phyloP scores from a whole-genome alignment of 2,329 filamentous ascomycete species.

The Hypoxylon sp. region DNA sequence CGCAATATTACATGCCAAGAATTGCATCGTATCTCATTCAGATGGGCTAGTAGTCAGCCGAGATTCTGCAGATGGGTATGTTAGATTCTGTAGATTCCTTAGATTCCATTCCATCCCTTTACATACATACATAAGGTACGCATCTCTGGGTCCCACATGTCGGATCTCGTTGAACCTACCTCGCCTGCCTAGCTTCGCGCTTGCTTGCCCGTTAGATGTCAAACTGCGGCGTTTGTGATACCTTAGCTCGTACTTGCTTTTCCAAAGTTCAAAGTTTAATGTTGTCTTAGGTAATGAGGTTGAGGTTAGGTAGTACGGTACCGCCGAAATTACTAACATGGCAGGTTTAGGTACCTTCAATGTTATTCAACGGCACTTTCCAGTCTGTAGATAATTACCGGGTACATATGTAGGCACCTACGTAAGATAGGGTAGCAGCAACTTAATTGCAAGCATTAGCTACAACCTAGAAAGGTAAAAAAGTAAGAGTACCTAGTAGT shows the following conservation, averaged over 20 bases:
- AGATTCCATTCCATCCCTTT: neutral
- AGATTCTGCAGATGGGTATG: slow-evolving; percentile 11
- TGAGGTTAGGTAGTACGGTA: neutral
- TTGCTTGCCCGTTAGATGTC: slow-evolving; percentile 22
- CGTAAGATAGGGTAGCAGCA: neutral
- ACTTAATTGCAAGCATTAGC: neutral
- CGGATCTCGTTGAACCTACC: slow-evolving; percentile 21
- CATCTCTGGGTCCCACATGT: slow-evolving; percentile 16
- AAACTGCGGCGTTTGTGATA: slow-evolving; percentile 20
- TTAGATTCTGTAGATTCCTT: neutral
- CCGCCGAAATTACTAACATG: neutral
- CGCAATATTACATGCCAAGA: slow-evolving; percentile 27
- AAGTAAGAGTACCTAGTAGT: neutral
- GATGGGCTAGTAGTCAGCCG: slow-evolving; percentile 20
- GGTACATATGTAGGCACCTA: slow-evolving; percentile 4
- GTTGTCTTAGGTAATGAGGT: slow-evolving; percentile 1
- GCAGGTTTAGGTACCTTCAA: neutral
- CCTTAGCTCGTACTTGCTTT: neutral
- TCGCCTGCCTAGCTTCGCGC: slow-evolving; percentile 3
- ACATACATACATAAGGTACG: neutral
- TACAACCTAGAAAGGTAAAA: neutral
- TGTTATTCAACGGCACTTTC: slow-evolving; percentile 7
- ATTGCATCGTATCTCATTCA: slow-evolving; percentile 24
- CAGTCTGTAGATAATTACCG: neutral
- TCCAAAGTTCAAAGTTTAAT: too few species aligned